Percentiles rank a stretch among this genome's conserved stretches.
These are phyloP conservation scores for Suillus lakei DNA, from an alignment of 768 basidiomycete genomes.

Conservation along the genomic window DNA sequence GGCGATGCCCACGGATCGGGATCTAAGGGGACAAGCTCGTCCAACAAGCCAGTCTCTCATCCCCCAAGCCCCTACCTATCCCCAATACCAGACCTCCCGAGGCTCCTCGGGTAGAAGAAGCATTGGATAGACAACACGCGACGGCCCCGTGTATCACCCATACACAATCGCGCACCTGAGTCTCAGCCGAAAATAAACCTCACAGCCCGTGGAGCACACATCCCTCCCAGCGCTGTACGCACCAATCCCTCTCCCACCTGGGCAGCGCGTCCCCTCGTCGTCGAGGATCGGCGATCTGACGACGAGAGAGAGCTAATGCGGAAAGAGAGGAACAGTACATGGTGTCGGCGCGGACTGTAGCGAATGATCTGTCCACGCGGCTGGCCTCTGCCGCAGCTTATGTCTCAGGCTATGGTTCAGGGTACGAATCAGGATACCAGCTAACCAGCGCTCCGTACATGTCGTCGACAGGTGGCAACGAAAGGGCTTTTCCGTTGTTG, in stretches of 20 bases:
- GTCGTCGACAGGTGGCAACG: slow-evolving; percentile 27
- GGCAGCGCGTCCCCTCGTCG: slow-evolving; percentile 33
- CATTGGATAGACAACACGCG: slow-evolving; percentile 23
- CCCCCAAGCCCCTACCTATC: slow-evolving; percentile 20
- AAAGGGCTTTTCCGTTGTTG: slow-evolving; percentile 32
- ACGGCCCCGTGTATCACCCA: slow-evolving; percentile 16
- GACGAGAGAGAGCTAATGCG: slow-evolving; percentile 29
- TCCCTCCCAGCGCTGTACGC: slow-evolving; percentile 39
- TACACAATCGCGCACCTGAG: slow-evolving; percentile 13
- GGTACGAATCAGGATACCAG: slow-evolving; percentile 37
- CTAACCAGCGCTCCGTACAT: slow-evolving; percentile 25
- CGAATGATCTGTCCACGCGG: slow-evolving; percentile 17
- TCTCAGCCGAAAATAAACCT: slow-evolving; percentile 13
- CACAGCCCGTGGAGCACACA: slow-evolving; percentile 25
- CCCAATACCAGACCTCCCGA: slow-evolving; percentile 28
- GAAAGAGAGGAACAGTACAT: slow-evolving; percentile 15
- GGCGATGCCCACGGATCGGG: slow-evolving; percentile 16
- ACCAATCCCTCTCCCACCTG: slow-evolving; percentile 37
- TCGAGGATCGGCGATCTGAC: slow-evolving; percentile 35
- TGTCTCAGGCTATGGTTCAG: slow-evolving; percentile 38
- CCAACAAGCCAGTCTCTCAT: slow-evolving; percentile 19
- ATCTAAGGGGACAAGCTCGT: slow-evolving; percentile 14
- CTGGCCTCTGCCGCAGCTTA: slow-evolving; percentile 43
- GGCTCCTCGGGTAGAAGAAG: slow-evolving; percentile 26
- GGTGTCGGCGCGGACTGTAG: neutral